Conservation (phyloP, 2,329 filamentous ascomycete genomes). For the Pseudonectria foliicola region DNA sequence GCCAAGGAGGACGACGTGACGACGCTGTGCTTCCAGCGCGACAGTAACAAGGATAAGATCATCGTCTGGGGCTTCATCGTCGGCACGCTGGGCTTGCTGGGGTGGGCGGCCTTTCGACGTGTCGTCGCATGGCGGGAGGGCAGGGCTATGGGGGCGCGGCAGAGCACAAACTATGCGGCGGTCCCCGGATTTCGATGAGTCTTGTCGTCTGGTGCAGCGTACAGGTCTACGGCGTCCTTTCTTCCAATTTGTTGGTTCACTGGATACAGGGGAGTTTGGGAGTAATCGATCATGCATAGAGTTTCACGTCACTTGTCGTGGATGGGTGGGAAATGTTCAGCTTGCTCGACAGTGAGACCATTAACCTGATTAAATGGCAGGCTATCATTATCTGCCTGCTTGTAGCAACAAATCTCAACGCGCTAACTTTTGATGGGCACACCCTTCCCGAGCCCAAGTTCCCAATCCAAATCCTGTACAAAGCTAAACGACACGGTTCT, state of each 20-base stretch:
- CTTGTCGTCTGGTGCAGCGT: neutral
- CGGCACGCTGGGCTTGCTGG: constrained; percentile 50
- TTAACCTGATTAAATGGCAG: no score
- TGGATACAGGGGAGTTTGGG: no score
- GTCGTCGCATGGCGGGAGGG: constrained; percentile 35
- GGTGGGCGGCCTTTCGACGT: constrained; percentile 50
- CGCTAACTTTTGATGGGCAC: no score
- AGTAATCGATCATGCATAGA: no score
- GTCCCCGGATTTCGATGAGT: constrained; percentile 18
- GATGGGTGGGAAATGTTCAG: no score
- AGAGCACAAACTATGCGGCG: constrained; percentile 23
- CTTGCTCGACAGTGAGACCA: no score
- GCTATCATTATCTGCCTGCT: no score
- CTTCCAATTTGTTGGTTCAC: no score
- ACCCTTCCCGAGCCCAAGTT: no score
- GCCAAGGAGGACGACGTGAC: constrained; percentile 55
- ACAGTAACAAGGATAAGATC: constrained; percentile 59
- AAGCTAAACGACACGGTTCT: constrained; percentile 3
- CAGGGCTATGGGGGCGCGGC: constrained; percentile 21
- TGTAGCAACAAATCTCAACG: no score
- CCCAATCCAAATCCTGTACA: no score
- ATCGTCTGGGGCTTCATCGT: constrained; percentile 60
- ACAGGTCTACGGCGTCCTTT: neutral
- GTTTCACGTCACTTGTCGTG: no score
- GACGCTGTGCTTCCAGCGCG: constrained; percentile 59